Evolutionary conservation across 1,139 yeast genomes (phyloP).

Genomic region (Suhomyces yuchorum): DNA sequence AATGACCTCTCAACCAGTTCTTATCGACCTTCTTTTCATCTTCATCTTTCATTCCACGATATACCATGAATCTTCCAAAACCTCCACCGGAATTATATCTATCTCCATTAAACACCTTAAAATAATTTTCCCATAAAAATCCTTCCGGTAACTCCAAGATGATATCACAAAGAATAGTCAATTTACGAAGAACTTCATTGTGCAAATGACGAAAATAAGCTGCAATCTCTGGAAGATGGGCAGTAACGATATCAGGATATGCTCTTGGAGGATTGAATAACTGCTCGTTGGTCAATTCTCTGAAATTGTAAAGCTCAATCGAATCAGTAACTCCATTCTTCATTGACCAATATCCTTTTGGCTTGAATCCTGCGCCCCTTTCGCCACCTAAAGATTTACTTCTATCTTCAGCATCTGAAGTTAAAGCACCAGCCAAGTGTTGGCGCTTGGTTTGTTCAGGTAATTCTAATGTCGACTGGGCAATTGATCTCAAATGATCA

Average conservation of each 20-base stretch:
- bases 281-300: constrained; percentile 34
- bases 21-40: constrained; percentile 25
- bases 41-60: constrained; percentile 31
- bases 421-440: constrained; percentile 42
- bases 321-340: constrained; percentile 44
- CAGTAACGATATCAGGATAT: constrained; percentile 33
- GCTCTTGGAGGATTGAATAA: constrained; percentile 21
- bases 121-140: constrained; percentile 33
- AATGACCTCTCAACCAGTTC: constrained; percentile 32
- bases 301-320: constrained; percentile 44
- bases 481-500: constrained; percentile 36
- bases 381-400: constrained; percentile 43
- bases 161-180: constrained; percentile 31
- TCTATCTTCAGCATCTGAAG: constrained; percentile 34
- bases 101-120: constrained; percentile 26
- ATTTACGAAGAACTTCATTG: constrained; percentile 25
- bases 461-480: constrained; percentile 41
- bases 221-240: constrained; percentile 29
- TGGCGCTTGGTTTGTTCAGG: constrained; percentile 44
- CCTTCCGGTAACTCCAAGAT: constrained; percentile 38
- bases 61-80: constrained; percentile 37
- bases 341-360: constrained; percentile 48
- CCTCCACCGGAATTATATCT: constrained; percentile 32
- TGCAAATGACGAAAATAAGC: constrained; percentile 32
- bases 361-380: constrained; percentile 50